A percentile compares a stretch with the other conserved stretches of the same genome.
phyloP scores from a whole-genome alignment of 148 eudicot genomes.

The Cornus suecica region DNA sequence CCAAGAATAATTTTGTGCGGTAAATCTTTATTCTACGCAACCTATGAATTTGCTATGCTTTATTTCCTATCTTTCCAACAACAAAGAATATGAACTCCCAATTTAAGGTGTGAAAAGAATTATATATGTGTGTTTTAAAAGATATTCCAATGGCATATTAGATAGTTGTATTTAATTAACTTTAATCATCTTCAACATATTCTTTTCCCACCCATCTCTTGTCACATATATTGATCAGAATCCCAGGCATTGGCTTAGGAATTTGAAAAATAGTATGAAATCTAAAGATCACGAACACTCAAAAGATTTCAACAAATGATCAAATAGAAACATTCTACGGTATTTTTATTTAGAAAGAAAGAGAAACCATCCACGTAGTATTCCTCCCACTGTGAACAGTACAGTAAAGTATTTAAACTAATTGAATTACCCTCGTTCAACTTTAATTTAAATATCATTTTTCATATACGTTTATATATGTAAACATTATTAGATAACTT shows the following conservation, averaged over 20 bases:
- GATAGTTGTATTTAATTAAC: not conserved
- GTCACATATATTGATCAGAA: not conserved
- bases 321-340: too few relatives aligned
- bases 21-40: not conserved
- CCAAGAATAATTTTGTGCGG: not conserved
- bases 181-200: slow-evolving; percentile 1
- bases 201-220: slow-evolving; percentile 13
- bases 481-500: too few relatives aligned
- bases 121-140: not conserved
- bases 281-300: not conserved
- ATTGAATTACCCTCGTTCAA: too few relatives aligned
- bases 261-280: too few relatives aligned
- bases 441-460: too few relatives aligned
- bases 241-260: too few relatives aligned
- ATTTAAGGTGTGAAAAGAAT: not conserved
- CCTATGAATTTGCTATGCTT: not conserved
- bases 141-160: slow-evolving; percentile 6
- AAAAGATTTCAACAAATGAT: too few relatives aligned
- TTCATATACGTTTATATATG: too few relatives aligned
- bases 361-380: too few relatives aligned
- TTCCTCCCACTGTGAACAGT: too few relatives aligned
- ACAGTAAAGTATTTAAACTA: too few relatives aligned
- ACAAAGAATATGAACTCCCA: slow-evolving; percentile 13
- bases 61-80: not conserved
- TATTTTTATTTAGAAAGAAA: too few relatives aligned